A percentile compares a stretch with the other conserved stretches of the same genome.
Evolutionary conservation across 192 early-diverging fungal species (phyloP).

Genomic region (Spizellomyces sp.): DNA sequence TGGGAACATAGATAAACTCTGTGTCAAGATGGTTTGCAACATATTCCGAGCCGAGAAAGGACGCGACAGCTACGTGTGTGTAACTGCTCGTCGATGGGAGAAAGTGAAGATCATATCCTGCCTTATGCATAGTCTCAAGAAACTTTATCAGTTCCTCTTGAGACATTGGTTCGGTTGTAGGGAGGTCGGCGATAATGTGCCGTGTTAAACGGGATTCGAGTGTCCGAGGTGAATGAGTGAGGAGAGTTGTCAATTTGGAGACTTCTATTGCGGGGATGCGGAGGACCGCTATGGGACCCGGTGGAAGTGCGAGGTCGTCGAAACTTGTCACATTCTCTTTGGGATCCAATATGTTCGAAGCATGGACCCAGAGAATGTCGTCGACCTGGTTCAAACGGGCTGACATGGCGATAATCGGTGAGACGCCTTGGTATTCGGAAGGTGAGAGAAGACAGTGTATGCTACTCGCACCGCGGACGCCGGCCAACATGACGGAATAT

Average conservation of each 20-base stretch:
- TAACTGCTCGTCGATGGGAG: constrained; percentile 11
- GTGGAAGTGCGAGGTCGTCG: background rate
- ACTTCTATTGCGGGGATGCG: constrained; percentile 1
- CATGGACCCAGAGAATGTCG: constrained; percentile 6
- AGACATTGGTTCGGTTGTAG: background rate
- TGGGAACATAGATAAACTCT: constrained; percentile 16
- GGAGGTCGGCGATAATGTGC: constrained; percentile 15
- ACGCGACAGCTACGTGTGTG: constrained; percentile 6
- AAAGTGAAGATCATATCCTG: constrained; percentile 18
- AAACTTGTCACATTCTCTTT: background rate
- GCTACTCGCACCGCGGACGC: constrained; percentile 16
- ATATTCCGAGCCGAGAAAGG: constrained; percentile 14
- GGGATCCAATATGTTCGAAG: background rate
- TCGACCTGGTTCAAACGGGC: constrained; percentile 16
- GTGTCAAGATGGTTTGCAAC: background rate
- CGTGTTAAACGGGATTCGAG: background rate
- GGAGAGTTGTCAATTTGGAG: background rate
- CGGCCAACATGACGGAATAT: constrained; percentile 11
- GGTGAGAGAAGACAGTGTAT: constrained; percentile 12
- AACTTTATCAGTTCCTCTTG: background rate
- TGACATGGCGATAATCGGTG: constrained; percentile 10
- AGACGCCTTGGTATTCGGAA: background rate
- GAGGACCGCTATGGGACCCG: constrained; percentile 13
- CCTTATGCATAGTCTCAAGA: constrained; percentile 2
- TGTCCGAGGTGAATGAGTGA: background rate